These are phyloP conservation scores for Rostrohypoxylon terebratum DNA, from an alignment of 495 filamentous ascomycete genomes.

Conservation along the genomic window DNA sequence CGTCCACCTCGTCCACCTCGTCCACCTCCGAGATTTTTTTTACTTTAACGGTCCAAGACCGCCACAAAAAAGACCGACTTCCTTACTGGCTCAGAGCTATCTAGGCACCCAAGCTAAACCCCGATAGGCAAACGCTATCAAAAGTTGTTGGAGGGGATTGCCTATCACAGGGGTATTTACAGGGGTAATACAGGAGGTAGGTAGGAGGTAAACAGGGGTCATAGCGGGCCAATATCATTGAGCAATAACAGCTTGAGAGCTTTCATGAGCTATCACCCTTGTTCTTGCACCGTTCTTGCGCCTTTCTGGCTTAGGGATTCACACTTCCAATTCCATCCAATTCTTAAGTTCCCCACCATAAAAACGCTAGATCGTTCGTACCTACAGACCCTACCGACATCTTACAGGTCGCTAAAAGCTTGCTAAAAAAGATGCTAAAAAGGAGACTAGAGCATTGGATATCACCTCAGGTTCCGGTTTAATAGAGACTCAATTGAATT, in stretches of 20 bases:
- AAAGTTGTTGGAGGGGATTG: slow-evolving; percentile 31
- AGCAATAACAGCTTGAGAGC: slow-evolving; percentile 37
- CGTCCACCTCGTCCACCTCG: too few relatives aligned
- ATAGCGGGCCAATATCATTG: slow-evolving; percentile 40
- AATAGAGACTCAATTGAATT: slow-evolving; percentile 39
- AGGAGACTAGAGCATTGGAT: slow-evolving; percentile 1
- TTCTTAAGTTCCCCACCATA: slow-evolving; percentile 4
- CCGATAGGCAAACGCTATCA: slow-evolving; percentile 37
- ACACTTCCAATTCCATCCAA: slow-evolving; percentile 23
- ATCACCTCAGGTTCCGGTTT: background rate
- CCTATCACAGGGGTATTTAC: slow-evolving; percentile 36
- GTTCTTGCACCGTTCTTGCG: slow-evolving; percentile 6
- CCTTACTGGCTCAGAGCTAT: slow-evolving; percentile 27
- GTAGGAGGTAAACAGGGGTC: slow-evolving; percentile 30
- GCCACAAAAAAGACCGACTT: slow-evolving; percentile 27
- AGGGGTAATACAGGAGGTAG: slow-evolving; percentile 29
- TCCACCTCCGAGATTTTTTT: slow-evolving; percentile 32
- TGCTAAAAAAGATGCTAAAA: background rate
- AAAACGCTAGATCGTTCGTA: slow-evolving; percentile 19
- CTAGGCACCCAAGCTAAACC: slow-evolving; percentile 41
- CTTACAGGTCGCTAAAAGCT: slow-evolving; percentile 16
- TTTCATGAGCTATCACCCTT: slow-evolving; percentile 10
- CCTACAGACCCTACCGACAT: slow-evolving; percentile 4
- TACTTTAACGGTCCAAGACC: slow-evolving; percentile 22
- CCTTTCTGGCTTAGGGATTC: background rate